These are phyloP conservation scores for Tagetes erecta DNA, from an alignment of 129 eudicot genomes.

Conservation along the genomic window DNA sequence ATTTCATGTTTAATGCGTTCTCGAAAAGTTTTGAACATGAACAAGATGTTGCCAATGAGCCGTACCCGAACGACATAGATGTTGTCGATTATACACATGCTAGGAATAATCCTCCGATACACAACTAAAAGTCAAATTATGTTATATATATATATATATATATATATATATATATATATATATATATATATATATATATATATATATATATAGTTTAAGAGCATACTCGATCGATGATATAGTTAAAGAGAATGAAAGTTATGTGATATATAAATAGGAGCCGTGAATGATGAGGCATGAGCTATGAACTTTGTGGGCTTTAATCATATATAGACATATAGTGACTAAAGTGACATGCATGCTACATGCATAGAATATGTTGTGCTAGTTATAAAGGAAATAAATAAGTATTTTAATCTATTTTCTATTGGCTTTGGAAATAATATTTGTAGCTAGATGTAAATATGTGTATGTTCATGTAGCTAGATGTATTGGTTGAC, in stretches of 20 bases:
- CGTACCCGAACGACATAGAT: conserved; percentile 39
- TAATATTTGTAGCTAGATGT: no score
- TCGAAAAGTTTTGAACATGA: background rate
- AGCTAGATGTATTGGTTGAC: no score
- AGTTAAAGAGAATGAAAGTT: background rate
- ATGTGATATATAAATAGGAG: background rate
- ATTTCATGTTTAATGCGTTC: background rate
- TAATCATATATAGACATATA: no score
- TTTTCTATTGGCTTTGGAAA: background rate
- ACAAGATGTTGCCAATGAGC: conserved; percentile 29
- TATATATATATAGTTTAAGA: background rate
- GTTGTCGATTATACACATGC: conserved; percentile 19
- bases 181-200: no score
- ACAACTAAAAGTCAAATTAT: background rate
- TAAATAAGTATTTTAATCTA: background rate
- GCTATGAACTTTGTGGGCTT: background rate
- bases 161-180: no score
- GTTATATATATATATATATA: background rate
- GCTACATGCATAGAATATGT: background rate
- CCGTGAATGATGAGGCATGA: background rate
- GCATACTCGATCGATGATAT: background rate
- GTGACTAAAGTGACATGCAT: background rate
- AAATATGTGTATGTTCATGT: no score
- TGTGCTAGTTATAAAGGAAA: background rate
- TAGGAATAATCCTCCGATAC: background rate